Base-by-base conservation (phyloP, 192 early-diverging fungal species). In the Podila clonocystis region DNA sequence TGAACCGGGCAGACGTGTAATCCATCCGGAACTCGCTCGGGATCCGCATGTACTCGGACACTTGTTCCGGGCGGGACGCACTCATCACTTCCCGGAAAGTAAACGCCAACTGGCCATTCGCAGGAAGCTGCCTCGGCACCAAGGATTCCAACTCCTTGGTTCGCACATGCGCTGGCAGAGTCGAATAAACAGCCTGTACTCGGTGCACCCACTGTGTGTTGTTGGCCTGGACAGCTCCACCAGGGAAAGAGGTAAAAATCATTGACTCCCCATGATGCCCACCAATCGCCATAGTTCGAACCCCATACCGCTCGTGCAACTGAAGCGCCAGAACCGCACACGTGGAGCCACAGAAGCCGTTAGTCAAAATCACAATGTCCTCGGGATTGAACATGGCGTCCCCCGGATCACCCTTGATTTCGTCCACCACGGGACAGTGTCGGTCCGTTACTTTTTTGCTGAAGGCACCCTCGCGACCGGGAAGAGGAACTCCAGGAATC, bases 341-440 rank as follows among this genome's bases (percentile, higher is more conserved):
- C 2, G 82, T 73, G 11, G 82, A 83, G 20, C 82, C 82, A 62
- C 82, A 83, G 19, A 52, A 68, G 7, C 82, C 82, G 24, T 83
- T 83, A 0, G 82, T 75, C 3, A 83, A 62, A 22, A 83, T 66
- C 3, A 76, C 49, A 31, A 75, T 75, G 29, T 83, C 50, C 48
- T 72, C 30, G 11, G 76, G 22, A 4, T 55, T 30, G 50, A 80
- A 80, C 30, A 60, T 11, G 6, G 76, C 61, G 28, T 73, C 66
- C 5, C 60, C 41, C 0, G 15, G 17, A 41, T 20, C 24, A 9
- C 55, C 65, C 38, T 50, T 66, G 38, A 80, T 50, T 4, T 80
- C 65, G 15, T 68, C 62, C 0, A 80, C 70, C 15, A 64, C 66
- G 1, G 62, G 31, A 48, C 76, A 80, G 24, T 30, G 60, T 6